A percentile compares a stretch with the other conserved stretches of the same genome.
These are phyloP conservation scores for Aspergillus latus DNA, from an alignment of 2,329 filamentous ascomycete species.

Conservation along the genomic window DNA sequence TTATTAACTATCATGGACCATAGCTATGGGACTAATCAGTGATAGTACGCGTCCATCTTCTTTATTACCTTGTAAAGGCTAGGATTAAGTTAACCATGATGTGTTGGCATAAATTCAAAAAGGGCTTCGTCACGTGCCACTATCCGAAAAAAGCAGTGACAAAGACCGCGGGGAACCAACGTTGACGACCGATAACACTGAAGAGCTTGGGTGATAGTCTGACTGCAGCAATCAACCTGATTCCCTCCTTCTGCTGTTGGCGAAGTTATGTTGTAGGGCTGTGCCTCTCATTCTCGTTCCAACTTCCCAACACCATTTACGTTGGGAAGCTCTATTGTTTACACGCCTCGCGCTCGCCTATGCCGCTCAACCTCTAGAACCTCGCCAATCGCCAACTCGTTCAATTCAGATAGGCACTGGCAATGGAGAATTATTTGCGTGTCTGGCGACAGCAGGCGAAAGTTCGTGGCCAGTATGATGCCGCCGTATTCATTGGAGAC, in stretches of 20 bases:
- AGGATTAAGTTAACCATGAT: too few relatives aligned
- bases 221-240: background rate
- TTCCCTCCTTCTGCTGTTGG: constrained; percentile 3
- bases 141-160: constrained; percentile 6
- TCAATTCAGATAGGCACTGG: constrained; percentile 4
- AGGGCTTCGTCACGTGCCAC: background rate
- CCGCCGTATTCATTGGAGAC: constrained; percentile 95
- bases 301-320: background rate
- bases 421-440: constrained; percentile 89
- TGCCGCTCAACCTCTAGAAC: constrained; percentile 1
- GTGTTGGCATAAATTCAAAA: too few relatives aligned
- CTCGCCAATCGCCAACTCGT: background rate
- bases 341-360: constrained; percentile 1
- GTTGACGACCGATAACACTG: background rate
- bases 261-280: background rate
- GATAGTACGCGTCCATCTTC: too few relatives aligned
- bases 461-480: constrained; percentile 94
- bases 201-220: background rate
- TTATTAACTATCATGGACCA: too few relatives aligned
- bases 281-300: background rate
- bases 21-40: too few relatives aligned
- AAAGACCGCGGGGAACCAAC: background rate
- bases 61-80: too few relatives aligned
- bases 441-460: constrained; percentile 94
- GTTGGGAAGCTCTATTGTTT: constrained; percentile 10